These are phyloP conservation scores for Vaccinium macrocarpon DNA, from an alignment of 148 eudicot species.

Conservation along the genomic window DNA sequence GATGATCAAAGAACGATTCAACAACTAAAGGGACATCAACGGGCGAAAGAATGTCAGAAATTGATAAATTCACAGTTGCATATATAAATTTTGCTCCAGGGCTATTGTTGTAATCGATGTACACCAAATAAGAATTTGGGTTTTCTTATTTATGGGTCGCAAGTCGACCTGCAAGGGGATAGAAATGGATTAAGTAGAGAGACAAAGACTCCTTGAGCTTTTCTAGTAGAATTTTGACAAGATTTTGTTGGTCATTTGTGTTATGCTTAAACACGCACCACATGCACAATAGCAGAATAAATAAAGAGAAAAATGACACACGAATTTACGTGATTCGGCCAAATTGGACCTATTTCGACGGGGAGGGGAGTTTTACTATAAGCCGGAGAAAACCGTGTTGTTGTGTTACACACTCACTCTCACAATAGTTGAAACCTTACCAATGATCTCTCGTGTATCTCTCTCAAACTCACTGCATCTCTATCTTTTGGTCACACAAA, in stretches of 20 bases:
- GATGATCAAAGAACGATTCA: slow-evolving; percentile 31
- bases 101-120: slow-evolving; percentile 20
- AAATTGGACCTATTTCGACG: no score
- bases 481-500: no score
- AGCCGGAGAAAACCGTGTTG: no score
- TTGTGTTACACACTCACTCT: no score
- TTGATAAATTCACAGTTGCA: neutral
- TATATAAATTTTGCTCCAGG: slow-evolving; percentile 34
- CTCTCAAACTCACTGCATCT: no score
- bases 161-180: slow-evolving; percentile 29
- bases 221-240: slow-evolving; percentile 13
- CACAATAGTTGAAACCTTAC: no score
- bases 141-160: slow-evolving; percentile 20
- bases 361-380: no score
- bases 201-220: slow-evolving; percentile 29
- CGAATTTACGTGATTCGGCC: no score
- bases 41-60: slow-evolving; percentile 24
- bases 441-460: no score
- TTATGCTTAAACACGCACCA: no score
- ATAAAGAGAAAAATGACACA: no score
- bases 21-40: slow-evolving; percentile 21
- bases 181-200: slow-evolving; percentile 20
- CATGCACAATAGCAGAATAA: no score
- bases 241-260: neutral
- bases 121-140: slow-evolving; percentile 15